Evolutionary conservation across 108 stramenopile species (phyloP).

Genomic region (Nitzschia sp.): DNA sequence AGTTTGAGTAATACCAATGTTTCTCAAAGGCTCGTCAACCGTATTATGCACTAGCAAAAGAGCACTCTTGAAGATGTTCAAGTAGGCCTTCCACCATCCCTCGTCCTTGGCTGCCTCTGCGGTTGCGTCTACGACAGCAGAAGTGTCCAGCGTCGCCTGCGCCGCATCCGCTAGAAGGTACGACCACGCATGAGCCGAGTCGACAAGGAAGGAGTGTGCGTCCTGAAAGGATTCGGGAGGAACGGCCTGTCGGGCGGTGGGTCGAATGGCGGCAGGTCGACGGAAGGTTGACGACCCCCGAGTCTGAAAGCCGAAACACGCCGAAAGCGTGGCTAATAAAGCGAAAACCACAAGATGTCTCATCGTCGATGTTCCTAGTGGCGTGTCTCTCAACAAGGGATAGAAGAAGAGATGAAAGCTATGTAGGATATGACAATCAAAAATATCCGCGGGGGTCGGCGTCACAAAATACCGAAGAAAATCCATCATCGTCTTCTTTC

Average conservation of each 20-base stretch:
- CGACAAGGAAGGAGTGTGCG: background rate
- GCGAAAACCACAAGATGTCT: no score
- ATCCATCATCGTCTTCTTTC: no score
- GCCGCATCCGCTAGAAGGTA: background rate
- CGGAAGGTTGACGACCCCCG: background rate
- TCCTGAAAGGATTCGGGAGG: conserved; percentile 3
- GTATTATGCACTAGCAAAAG: conserved; percentile 62
- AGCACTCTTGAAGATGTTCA: conserved; percentile 56
- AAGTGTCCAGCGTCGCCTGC: background rate
- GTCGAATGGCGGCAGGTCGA: background rate
- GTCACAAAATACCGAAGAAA: no score
- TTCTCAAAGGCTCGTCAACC: conserved; percentile 66
- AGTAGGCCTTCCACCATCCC: conserved; percentile 57
- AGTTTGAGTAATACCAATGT: conserved; percentile 66
- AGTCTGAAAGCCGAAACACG: background rate
- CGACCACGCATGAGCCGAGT: background rate
- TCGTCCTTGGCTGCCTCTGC: conserved; percentile 24
- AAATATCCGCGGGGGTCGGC: no score
- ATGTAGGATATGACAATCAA: no score
- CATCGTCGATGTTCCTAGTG: no score
- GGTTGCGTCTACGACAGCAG: conserved; percentile 30
- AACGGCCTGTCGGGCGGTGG: background rate
- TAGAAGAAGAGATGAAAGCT: no score
- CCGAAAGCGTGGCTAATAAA: no score
- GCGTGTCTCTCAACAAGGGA: no score